Base-by-base conservation (phyloP, 2,329 filamentous ascomycete genomes). In the Exophiala dermatitidis region DNA sequence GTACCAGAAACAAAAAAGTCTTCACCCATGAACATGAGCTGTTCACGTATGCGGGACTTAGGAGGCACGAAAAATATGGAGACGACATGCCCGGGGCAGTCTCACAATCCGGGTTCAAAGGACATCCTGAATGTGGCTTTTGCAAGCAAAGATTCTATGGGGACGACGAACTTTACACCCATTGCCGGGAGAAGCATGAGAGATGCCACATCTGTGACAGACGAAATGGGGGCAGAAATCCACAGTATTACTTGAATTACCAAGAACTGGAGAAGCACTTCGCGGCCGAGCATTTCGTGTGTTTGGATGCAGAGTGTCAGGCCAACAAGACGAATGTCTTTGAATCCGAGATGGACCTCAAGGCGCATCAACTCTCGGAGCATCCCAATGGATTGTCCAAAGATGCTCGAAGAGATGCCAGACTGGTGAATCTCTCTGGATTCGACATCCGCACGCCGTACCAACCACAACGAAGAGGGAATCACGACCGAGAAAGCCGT, bases 281-380 rank as follows among this genome's bases (percentile, higher is more conserved):
- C 67, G 79, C 81, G 58, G 84, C 84, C 61, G 90, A 93, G 53
- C 93, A 98, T 69, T 95, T 84, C 65, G 73, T 90, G 0, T 98
- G 93, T 66, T 70, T 81, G 4, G 90, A 98, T 63, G 77, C 80
- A 50, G 90, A 95, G 66, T 98, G 93, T 65, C 68, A 93, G 65
- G 93, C 97, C 63, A 95, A 95, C 79, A 97, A 96, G 68, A 96
- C 97, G 67, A 86, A 97, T 31, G 93, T 97, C 0, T 98, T 98
- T 63, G 88, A 89, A 51, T 90, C 90, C 0, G 88, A 96, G 65
- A 84, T 98, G 76, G 93, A 98, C 65, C 73, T 98, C 44, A 95
- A 97, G 68, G 93, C 86, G 2, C 93, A 98, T 71, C 88, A 95
- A 67, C 72, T 98, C 6, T 85, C 86, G 62, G 81, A 84, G 50